Evolutionary conservation across 345 rosid genomes (phyloP), one percentile per base, ranked within the genome.

Genomic region (Eucalyptus pauciflora): DNA sequence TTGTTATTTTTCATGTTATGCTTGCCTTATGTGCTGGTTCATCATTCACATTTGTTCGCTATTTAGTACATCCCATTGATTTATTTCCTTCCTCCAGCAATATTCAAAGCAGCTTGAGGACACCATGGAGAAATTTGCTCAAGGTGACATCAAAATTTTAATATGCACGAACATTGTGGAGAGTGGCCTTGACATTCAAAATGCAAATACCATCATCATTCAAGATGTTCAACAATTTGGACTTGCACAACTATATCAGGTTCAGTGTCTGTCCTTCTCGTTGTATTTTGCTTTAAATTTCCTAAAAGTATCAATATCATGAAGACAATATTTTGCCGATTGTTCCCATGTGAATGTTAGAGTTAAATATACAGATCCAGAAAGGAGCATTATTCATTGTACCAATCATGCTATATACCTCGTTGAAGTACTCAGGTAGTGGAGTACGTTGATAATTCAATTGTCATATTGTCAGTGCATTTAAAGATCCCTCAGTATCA

Each of bases 161-260:
- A 91, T 96, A 88, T 96, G 97, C 92, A 96, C 99, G 79, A 97
- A 96, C 91, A 96, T 97, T 88, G 99, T 97, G 71, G 99, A 97
- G 94, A 97, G 99, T 87, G 98, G 98, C 92, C 98, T 97, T 88
- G 98, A 96, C 92, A 97, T 97, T 94, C 99, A 96, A 88, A 97
- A 97, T 87, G 98, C 99, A 90, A 97, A 97, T 91, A 97, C 98
- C 90, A 96, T 97, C 87, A 92, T 97, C 88, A 93, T 97, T 92
- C 99, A 97, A 93, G 99, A 97, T 94, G 98, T 97, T 93, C 99
- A 96, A 85, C 97, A 91, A 87, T 97, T 97, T 94, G 99, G 99
- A 80, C 94, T 97, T 43, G 98, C 99, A 56, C 99, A 97, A 91
- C 91, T 97, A 90, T 96, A 97, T 93, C 99, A 97, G 98, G 99